Evolutionary conservation across 208 protist genomes (phyloP).

Genomic region (Trypanosoma rangeli): DNA sequence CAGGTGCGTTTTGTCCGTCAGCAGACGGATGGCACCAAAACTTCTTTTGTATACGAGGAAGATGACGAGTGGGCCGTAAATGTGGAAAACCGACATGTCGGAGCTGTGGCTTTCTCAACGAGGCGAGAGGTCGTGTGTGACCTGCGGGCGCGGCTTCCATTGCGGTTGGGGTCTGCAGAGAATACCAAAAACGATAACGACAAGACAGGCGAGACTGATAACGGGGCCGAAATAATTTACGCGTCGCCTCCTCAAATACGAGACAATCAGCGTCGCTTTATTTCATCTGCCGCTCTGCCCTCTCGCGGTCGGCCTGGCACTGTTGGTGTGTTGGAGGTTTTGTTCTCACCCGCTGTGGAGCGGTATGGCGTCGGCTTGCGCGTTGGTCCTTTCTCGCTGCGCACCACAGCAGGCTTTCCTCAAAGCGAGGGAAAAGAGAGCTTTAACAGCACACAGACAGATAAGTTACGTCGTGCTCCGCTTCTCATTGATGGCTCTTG

Average conservation of each 20-base stretch:
- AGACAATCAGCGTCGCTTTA: conserved; percentile 4
- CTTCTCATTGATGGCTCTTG: conserved; percentile 18
- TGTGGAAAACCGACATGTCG: conserved; percentile 30
- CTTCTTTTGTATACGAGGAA: conserved; percentile 45
- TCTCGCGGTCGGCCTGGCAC: conserved; percentile 4
- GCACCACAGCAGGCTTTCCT: background rate
- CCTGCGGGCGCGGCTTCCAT: conserved; percentile 37
- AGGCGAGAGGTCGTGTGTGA: conserved; percentile 38
- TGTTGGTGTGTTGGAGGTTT: conserved; percentile 22
- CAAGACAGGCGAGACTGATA: background rate
- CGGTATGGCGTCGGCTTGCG: conserved; percentile 13
- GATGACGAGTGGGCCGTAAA: conserved; percentile 41
- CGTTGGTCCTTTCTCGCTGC: conserved; percentile 21
- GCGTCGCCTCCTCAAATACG: background rate
- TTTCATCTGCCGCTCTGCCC: background rate
- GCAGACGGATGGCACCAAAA: conserved; percentile 24
- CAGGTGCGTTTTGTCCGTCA: conserved; percentile 51
- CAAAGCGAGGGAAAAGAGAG: background rate
- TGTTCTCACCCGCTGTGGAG: conserved; percentile 7
- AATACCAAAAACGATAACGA: conserved; percentile 1
- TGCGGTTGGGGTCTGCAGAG: conserved; percentile 15
- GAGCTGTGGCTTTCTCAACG: conserved; percentile 49
- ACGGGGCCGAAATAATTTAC: background rate
- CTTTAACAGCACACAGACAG: background rate
- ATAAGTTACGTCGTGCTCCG: background rate